Evolutionary conservation across 1,284 basidiomycete species (phyloP).

Genomic region (Cryptococcus sp.): DNA sequence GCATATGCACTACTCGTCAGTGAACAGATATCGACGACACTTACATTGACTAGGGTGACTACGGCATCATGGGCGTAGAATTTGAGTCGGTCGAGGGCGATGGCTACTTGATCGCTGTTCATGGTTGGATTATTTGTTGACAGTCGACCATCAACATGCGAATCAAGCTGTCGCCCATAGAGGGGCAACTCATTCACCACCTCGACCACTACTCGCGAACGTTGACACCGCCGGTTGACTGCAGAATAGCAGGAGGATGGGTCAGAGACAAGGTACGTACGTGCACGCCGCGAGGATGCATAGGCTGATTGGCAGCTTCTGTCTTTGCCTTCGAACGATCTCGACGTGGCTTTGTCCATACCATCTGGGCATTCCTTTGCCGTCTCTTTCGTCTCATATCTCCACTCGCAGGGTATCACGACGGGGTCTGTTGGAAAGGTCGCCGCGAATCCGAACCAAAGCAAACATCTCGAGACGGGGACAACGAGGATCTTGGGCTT

Average conservation of each 20-base stretch:
- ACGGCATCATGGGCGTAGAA: conserved; percentile 35
- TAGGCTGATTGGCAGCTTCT: conserved; percentile 59
- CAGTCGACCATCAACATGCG: conserved; percentile 3
- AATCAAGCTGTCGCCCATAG: conserved; percentile 25
- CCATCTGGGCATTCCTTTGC: conserved; percentile 92
- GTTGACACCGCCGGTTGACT: conserved; percentile 52
- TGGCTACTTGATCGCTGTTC: conserved; percentile 33
- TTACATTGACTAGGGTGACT: conserved; percentile 34
- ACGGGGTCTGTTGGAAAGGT: conserved; percentile 68
- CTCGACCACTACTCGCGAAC: conserved; percentile 39
- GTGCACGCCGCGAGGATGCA: background rate
- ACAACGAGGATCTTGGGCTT: conserved; percentile 77
- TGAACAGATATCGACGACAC: conserved; percentile 3
- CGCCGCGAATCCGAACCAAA: conserved; percentile 92
- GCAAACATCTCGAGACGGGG: conserved; percentile 96
- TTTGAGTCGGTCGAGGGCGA: conserved; percentile 32
- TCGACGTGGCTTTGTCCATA: conserved; percentile 84
- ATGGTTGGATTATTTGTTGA: no score
- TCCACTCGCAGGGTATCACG: conserved; percentile 54
- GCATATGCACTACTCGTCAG: conserved; percentile 41
- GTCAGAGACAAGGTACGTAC: conserved; percentile 84
- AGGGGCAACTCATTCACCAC: conserved; percentile 34
- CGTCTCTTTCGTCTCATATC: conserved; percentile 65
- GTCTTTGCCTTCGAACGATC: conserved; percentile 76
- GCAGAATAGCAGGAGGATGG: conserved; percentile 92